Base-by-base conservation (phyloP, 495 filamentous ascomycete genomes). In the Penicillium coprophilum region DNA sequence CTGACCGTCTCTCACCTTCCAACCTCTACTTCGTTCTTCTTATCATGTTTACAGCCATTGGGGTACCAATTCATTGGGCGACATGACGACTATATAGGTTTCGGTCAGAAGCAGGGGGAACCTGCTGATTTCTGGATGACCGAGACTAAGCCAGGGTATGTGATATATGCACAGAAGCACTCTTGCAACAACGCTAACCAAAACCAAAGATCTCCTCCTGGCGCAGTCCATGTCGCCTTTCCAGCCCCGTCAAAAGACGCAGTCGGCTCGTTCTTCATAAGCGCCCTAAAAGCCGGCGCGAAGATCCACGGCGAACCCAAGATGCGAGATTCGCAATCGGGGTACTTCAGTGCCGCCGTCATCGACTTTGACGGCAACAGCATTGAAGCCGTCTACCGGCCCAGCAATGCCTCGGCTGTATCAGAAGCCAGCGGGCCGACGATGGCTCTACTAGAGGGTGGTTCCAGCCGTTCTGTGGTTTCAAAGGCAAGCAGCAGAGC, bases 21-120 rank as follows among this genome's bases (percentile, higher is more conserved):
- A 8, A 85, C 84, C 19, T 87, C 89, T 8, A 85, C 84, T 41
- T 92, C 88, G 1, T 93, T 92, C 76, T 96, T 89, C 70, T 81
- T 92, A 5, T 80, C 86, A 56, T 81, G 90, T 61, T 75, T 87
- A 44, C 85, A 88, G 57, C 88, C 90, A 0, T 76, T 95, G 19
- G 88, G 88, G 20, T 85, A 94, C 53, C 80, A 80, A 47, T 95
- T 83, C 68, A 79, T 92, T 55, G 76, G 73, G 50, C 71, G 76
- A 39, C 71, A 78, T 68, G 73, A 76, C 43, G 73, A 74, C 11
- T 75, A 78, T 51, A 81, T 85, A 62, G 83, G 81, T 17, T 80
- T 87, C 60, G 84, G 84, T 17, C 74, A 77, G 54, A 73, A 74
- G 54, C 68, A 70, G 49, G 77, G 76, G 20, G 71, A 79, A 28